Conservation (phyloP, 2,329 filamentous ascomycete species). For the Phialemoniopsis sp. region DNA sequence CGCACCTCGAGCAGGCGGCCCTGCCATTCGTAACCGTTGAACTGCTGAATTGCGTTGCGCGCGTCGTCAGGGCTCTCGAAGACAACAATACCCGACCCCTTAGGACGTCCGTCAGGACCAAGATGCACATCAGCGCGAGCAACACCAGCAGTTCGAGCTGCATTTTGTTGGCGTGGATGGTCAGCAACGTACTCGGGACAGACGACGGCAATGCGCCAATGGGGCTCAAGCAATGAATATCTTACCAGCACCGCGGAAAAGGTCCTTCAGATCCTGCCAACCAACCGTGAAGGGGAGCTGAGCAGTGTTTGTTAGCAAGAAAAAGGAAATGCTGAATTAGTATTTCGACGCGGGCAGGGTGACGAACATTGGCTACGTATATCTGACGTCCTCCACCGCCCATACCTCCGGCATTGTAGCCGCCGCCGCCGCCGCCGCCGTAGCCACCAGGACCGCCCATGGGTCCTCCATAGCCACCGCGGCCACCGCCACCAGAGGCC, state of each 20-base stretch:
- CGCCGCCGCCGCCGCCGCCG: slow-evolving; percentile 43
- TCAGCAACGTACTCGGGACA: slow-evolving; percentile 2
- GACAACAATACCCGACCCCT: slow-evolving; percentile 94
- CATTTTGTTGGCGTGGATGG: slow-evolving; percentile 7
- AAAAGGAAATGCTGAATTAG: slow-evolving; percentile 15
- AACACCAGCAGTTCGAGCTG: slow-evolving; percentile 67
- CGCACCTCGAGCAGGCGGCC: slow-evolving; percentile 89
- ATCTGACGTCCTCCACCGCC: slow-evolving; percentile 68
- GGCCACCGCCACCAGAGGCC: slow-evolving; percentile 56
- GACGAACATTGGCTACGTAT: slow-evolving; percentile 96
- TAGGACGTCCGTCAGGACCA: slow-evolving; percentile 86
- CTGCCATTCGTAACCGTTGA: slow-evolving; percentile 99
- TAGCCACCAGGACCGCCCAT: slow-evolving; percentile 4
- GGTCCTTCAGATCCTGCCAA: slow-evolving; percentile 98
- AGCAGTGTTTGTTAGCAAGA: background rate
- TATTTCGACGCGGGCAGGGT: slow-evolving; percentile 16
- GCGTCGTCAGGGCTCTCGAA: slow-evolving; percentile 95
- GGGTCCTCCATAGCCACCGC: slow-evolving; percentile 25
- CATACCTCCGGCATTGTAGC: slow-evolving; percentile 50
- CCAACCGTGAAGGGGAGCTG: slow-evolving; percentile 96
- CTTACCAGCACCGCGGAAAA: slow-evolving; percentile 97
- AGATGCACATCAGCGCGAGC: slow-evolving; percentile 94
- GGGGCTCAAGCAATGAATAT: slow-evolving; percentile 14
- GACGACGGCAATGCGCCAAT: background rate
- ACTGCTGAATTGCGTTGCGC: slow-evolving; percentile 91